Evolutionary conservation across 2,329 filamentous ascomycete genomes (phyloP).

Genomic region (Xylaria sp.): DNA sequence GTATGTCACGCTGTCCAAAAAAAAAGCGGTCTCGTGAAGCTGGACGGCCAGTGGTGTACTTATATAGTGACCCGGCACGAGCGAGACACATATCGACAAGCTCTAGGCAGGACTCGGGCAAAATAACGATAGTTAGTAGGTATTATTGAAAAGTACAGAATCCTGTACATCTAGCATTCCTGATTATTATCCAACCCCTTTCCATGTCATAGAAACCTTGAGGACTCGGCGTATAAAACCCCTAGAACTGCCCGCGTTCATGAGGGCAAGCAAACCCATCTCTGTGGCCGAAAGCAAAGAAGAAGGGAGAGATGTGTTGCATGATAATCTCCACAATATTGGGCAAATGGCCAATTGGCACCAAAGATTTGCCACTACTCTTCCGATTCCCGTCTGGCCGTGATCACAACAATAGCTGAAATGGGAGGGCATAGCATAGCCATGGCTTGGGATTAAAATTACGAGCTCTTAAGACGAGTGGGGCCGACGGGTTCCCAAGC

Average conservation of each 20-base stretch:
- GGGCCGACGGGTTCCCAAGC: neutral
- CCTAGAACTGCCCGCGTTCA: neutral
- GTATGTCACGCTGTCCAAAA: neutral
- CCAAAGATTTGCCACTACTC: neutral
- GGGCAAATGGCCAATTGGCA: conserved; percentile 7
- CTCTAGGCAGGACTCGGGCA: neutral
- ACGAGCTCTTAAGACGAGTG: conserved; percentile 28
- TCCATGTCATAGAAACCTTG: neutral
- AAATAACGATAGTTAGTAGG: neutral
- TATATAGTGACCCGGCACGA: neutral
- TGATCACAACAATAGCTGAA: conserved; percentile 29
- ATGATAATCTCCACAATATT: conserved; percentile 29
- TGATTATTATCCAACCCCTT: too few species aligned
- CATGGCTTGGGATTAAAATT: conserved; percentile 35
- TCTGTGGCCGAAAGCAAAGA: neutral
- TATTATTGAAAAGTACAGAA: neutral
- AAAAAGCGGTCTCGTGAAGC: neutral
- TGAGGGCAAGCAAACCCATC: conserved; percentile 4
- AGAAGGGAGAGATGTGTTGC: conserved; percentile 9
- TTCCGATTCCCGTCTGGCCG: conserved; percentile 25
- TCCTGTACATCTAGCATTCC: too few species aligned
- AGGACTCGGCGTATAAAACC: neutral
- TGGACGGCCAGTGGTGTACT: neutral
- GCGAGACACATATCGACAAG: neutral
- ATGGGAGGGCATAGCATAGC: conserved; percentile 24